These are phyloP conservation scores for Metarhizium rileyi DNA, from an alignment of 2,329 filamentous ascomycete species.

Conservation along the genomic window DNA sequence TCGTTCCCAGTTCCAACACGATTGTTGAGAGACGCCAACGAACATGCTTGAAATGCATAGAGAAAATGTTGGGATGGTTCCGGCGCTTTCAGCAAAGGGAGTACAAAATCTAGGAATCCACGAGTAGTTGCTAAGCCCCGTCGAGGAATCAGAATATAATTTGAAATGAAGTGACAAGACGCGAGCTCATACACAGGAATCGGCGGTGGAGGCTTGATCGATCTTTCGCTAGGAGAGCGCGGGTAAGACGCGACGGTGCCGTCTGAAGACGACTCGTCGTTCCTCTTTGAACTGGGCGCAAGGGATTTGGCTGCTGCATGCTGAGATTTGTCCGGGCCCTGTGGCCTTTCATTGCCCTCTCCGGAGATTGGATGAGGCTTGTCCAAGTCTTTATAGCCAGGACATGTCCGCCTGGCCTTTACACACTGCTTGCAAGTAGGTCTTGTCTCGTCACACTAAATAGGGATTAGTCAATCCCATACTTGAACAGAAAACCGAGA, in stretches of 20 bases:
- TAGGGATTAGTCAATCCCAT: background rate
- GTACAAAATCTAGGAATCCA: constrained; percentile 48
- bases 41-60: constrained; percentile 48
- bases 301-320: constrained; percentile 54
- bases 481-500: background rate
- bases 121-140: constrained; percentile 30
- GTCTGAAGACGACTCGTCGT: constrained; percentile 21
- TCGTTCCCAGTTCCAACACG: constrained; percentile 25
- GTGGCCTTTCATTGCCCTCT: constrained; percentile 33
- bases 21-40: constrained; percentile 46
- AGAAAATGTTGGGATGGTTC: constrained; percentile 35
- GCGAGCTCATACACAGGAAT: constrained; percentile 44
- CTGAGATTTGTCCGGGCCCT: constrained; percentile 36
- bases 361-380: constrained; percentile 32
- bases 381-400: constrained; percentile 58
- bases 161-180: constrained; percentile 47
- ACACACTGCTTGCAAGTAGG: constrained; percentile 54
- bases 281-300: constrained; percentile 42
- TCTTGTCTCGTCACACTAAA: constrained; percentile 55
- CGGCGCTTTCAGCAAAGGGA: constrained; percentile 40
- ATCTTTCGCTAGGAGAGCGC: constrained; percentile 6
- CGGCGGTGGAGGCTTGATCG: constrained; percentile 22
- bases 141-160: constrained; percentile 45
- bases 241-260: constrained; percentile 4
- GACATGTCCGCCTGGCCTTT: constrained; percentile 51